Evolutionary conservation across 129 eudicot genomes (phyloP).

Genomic region (Rutidosis leptorrhynchoides): DNA sequence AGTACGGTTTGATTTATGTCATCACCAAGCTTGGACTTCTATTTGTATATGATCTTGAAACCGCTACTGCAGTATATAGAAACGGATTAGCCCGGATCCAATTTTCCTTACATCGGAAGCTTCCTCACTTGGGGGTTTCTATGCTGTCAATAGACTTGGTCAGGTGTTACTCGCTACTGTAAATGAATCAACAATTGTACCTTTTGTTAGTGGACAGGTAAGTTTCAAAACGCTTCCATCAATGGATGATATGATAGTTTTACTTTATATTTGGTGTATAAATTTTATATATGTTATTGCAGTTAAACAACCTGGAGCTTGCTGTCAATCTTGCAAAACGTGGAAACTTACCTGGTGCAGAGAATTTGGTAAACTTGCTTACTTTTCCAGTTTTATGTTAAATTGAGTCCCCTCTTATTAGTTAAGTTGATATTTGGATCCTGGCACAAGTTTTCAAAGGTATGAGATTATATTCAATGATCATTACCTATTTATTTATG

Average conservation of each 20-base stretch:
- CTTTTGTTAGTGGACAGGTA: no score
- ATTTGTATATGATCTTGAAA: no score
- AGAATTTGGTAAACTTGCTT: conserved; percentile 70
- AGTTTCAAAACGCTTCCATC: conserved; percentile 15
- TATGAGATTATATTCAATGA: not conserved
- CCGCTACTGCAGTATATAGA: conserved; percentile 91
- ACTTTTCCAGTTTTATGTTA: conserved; percentile 9
- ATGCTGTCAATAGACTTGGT: conserved; percentile 82
- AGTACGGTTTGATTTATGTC: no score
- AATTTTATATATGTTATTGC: conserved; percentile 23
- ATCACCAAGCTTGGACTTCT: no score
- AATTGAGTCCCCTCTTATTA: not conserved
- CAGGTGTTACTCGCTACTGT: no score
- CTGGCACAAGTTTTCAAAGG: not conserved
- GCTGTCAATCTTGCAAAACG: conserved; percentile 99
- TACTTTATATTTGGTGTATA: not conserved
- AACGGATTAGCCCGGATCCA: conserved; percentile 98
- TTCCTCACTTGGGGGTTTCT: conserved; percentile 91
- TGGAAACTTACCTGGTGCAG: conserved; percentile 99
- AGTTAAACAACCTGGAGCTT: no score
- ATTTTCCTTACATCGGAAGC: conserved; percentile 93
- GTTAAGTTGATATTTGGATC: conserved; percentile 19
- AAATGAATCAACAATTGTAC: no score
- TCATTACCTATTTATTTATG: not conserved
- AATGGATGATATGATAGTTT: not conserved